phyloP scores from a whole-genome alignment of 805 yeast species.

The Teunomyces panamensis region DNA sequence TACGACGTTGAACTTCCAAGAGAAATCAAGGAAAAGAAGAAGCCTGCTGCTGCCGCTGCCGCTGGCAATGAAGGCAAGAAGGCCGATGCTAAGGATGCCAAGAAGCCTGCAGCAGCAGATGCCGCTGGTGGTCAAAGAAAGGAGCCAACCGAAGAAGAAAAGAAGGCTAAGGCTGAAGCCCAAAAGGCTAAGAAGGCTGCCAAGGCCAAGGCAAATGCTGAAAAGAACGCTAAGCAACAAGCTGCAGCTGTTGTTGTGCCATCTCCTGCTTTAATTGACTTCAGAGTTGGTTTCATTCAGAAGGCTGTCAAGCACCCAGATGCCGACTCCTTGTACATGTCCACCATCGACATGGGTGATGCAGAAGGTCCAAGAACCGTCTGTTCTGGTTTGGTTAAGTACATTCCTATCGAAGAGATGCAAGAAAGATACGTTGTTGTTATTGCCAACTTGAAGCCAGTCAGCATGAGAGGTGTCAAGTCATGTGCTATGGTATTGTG shows the following conservation, averaged over 20 bases:
- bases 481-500: slow-evolving; percentile 97
- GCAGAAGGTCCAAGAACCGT: slow-evolving; percentile 97
- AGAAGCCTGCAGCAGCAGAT: slow-evolving; percentile 19
- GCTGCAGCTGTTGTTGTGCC: slow-evolving; percentile 63
- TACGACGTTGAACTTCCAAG: slow-evolving; percentile 65
- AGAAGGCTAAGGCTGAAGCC: slow-evolving; percentile 50
- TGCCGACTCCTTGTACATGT: slow-evolving; percentile 94
- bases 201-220: slow-evolving; percentile 60
- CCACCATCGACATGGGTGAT: slow-evolving; percentile 96
- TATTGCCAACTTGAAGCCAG: slow-evolving; percentile 96
- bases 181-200: slow-evolving; percentile 62
- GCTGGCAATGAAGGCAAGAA: slow-evolving; percentile 19
- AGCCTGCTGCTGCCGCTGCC: slow-evolving; percentile 31
- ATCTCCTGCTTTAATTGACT: slow-evolving; percentile 81
- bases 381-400: slow-evolving; percentile 92
- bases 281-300: slow-evolving; percentile 94
- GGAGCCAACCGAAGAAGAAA: slow-evolving; percentile 39
- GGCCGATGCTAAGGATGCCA: slow-evolving; percentile 37
- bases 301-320: slow-evolving; percentile 97
- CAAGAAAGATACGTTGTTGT: slow-evolving; percentile 89
- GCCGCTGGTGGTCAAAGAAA: slow-evolving; percentile 15
- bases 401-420: slow-evolving; percentile 89
- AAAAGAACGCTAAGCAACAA: slow-evolving; percentile 43
- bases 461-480: slow-evolving; percentile 95
- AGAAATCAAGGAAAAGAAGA: slow-evolving; percentile 66